A percentile compares a stretch with the other conserved stretches of the same genome.
These are phyloP conservation scores for Peterozyma xylosa DNA, from an alignment of 805 yeast genomes.

Conservation along the genomic window DNA sequence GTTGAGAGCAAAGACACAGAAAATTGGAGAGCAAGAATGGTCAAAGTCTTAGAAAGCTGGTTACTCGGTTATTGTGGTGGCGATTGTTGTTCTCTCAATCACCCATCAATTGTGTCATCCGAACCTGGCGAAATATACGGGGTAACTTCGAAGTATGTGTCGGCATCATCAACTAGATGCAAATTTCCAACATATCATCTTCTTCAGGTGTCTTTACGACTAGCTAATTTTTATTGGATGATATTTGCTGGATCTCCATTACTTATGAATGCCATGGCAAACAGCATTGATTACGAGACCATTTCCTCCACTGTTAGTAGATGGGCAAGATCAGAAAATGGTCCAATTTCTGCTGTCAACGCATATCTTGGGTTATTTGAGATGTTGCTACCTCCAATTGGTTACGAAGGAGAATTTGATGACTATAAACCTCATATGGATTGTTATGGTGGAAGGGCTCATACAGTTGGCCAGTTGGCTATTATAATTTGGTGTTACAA, in stretches of 20 bases:
- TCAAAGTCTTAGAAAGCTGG: slow-evolving; percentile 7
- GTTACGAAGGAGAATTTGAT: slow-evolving; percentile 5
- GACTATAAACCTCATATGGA: slow-evolving; percentile 5
- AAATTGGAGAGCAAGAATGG: slow-evolving; percentile 5
- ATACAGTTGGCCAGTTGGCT: slow-evolving; percentile 4
- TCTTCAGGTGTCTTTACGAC: slow-evolving; percentile 55
- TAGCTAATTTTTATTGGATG: slow-evolving; percentile 67
- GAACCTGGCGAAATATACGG: background rate
- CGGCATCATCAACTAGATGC: slow-evolving; percentile 30
- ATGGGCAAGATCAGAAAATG: slow-evolving; percentile 38
- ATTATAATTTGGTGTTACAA: slow-evolving; percentile 8
- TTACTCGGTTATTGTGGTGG: slow-evolving; percentile 1
- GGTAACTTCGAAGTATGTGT: background rate
- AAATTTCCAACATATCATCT: slow-evolving; percentile 60
- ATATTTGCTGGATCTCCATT: slow-evolving; percentile 74
- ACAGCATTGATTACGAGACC: slow-evolving; percentile 40
- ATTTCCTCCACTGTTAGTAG: slow-evolving; percentile 37
- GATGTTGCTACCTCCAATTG: slow-evolving; percentile 33
- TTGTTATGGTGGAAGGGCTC: slow-evolving; percentile 3
- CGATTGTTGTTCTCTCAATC: background rate
- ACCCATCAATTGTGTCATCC: background rate
- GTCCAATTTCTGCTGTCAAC: slow-evolving; percentile 43
- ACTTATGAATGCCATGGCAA: slow-evolving; percentile 57
- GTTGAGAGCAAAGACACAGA: background rate
- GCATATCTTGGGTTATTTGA: slow-evolving; percentile 51